phyloP scores from a whole-genome alignment of 1,284 basidiomycete species.

The Ganoderma meredithae region DNA sequence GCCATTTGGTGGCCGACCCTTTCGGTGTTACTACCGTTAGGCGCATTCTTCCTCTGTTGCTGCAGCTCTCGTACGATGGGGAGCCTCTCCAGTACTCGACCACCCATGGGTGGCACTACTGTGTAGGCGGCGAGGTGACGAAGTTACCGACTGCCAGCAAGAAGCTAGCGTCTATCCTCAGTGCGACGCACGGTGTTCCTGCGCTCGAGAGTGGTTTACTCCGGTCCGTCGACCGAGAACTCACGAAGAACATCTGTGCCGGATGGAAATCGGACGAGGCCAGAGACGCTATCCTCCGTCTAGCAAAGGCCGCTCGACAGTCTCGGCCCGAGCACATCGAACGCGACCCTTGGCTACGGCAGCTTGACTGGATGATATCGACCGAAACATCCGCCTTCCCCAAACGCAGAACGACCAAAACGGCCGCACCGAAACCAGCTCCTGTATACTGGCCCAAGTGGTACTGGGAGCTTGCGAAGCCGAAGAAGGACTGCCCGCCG shows the following conservation, averaged over 20 bases:
- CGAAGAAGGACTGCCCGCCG: conserved; percentile 67
- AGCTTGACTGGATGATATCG: conserved; percentile 70
- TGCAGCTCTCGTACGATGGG: conserved; percentile 80
- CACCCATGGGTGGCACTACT: conserved; percentile 74
- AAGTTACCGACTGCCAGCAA: conserved; percentile 48
- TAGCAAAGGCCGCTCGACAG: conserved; percentile 47
- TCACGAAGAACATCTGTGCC: conserved; percentile 52
- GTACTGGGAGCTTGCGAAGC: conserved; percentile 92
- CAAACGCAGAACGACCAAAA: conserved; percentile 32
- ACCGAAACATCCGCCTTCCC: neutral
- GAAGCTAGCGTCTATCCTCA: conserved; percentile 49
- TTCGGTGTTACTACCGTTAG: conserved; percentile 65
- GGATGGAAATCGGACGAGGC: conserved; percentile 46
- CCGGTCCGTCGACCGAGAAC: conserved; percentile 44
- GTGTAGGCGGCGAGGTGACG: conserved; percentile 45
- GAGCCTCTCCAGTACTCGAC: conserved; percentile 71
- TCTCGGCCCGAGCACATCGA: conserved; percentile 32
- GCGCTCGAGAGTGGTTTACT: conserved; percentile 50
- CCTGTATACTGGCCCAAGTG: conserved; percentile 85
- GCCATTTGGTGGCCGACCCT: conserved; percentile 60
- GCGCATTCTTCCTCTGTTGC: conserved; percentile 77
- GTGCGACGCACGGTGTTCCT: conserved; percentile 50
- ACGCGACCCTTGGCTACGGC: conserved; percentile 64
- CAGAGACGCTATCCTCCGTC: conserved; percentile 42
- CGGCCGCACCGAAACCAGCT: conserved; percentile 47